Conservation (phyloP, 176 grass and related monocot genomes). For the Ensete glaucum region DNA sequence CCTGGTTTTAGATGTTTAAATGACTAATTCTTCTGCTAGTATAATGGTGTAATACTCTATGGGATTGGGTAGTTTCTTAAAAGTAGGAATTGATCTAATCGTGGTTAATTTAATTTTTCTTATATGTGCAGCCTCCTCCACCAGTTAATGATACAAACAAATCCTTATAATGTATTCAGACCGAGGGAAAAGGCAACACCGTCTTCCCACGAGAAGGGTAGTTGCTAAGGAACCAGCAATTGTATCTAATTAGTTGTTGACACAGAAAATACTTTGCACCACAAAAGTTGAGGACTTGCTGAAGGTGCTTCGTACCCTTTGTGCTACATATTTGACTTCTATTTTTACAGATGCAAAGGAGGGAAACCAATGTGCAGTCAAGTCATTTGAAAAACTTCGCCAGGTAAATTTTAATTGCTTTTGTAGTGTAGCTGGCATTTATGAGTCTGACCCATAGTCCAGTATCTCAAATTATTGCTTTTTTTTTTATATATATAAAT, state of each 20-base stretch:
- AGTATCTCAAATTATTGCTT: no score
- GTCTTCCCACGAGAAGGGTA: constrained; percentile 96
- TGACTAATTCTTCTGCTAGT: background rate
- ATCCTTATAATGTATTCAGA: constrained; percentile 99
- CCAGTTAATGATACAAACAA: constrained; percentile 93
- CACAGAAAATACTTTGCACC: background rate
- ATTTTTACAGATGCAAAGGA: constrained; percentile 89
- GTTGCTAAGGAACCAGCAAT: constrained; percentile 21
- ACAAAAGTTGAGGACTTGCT: no score
- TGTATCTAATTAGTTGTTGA: constrained; percentile 4
- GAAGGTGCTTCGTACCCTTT: background rate
- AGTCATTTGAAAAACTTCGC: constrained; percentile 88
- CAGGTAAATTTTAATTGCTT: constrained; percentile 32
- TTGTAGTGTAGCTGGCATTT: background rate
- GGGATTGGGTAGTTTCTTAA: background rate
- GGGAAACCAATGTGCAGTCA: constrained; percentile 95
- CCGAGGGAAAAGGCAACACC: constrained; percentile 84
- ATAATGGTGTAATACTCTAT: background rate
- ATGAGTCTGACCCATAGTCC: no score
- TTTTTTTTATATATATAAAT: no score
- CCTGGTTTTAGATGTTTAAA: background rate
- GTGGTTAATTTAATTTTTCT: constrained; percentile 23
- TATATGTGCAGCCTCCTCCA: constrained; percentile 70
- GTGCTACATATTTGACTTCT: constrained; percentile 1
- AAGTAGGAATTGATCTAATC: background rate